Base-by-base conservation (phyloP, 768 basidiomycete genomes). In the Trametes elegans region DNA sequence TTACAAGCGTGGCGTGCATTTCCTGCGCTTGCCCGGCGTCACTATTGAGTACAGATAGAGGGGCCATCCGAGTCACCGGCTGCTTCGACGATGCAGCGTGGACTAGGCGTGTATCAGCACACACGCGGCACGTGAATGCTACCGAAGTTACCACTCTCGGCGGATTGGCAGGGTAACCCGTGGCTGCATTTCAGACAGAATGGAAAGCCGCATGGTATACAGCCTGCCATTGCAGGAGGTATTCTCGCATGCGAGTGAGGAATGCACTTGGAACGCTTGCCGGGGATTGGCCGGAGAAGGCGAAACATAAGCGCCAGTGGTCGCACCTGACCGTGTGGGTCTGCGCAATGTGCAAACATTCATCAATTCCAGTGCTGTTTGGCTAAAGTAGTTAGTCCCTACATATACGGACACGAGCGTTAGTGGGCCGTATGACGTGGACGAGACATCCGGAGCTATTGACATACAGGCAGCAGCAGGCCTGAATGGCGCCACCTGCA, bases 41-140 rank as follows among this genome's bases (percentile, higher is more conserved):
- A 63, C 44, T 19, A 58, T 58, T 38, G 42, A 42, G 62, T 53
- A 60, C 45, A 38, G 53, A 60, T 58, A 51, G 49, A 48, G 41
- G 51, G 40, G 54, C 19, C 49, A 34, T 45, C 40, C 52, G 61
- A 54, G 55, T 57, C 54, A 55, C 27, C 48, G 47, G 52, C 39
- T 32, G n/a, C n/a, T 41, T 36, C 19, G 32, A 48, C 13, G 36
- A 31, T 43, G 36, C 42, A 55, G 62, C 66, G 57, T 64, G 66
- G 28, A 26, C 13, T 21, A 63, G 57, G 65, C 65, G 65, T 66
- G 65, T 50, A 64, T 66, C 65, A 64, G 44, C 36, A 29, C 49
- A 45, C 63, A 61, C 56, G 55, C 55, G 58, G 59, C 61, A 46
- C 50, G 45, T 42, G 46, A n/a, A 36, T 19, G 42, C 32, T 42